Evolutionary conservation across 108 stramenopile genomes (phyloP), one percentile per base, ranked within the genome.

Genomic region (Fragilaria crotonensis): DNA sequence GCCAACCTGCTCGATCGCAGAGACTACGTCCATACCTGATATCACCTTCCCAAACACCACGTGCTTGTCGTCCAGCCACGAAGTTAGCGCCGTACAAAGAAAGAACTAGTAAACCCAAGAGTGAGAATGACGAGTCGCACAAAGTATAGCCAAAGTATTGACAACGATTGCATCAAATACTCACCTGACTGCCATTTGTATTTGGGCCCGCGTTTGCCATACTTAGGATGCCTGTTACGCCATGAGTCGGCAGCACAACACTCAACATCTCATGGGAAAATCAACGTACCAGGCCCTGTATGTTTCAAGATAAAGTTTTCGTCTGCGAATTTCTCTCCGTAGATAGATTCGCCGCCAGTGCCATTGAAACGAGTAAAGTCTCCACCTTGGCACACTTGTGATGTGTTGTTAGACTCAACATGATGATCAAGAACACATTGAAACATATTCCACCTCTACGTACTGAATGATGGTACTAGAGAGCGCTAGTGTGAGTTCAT

Each of bases 51-150:
- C 97, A 62, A 97, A 99, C 1, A 96, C 96, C 30, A 93, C 94
- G 63, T 97, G 97, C 70, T 98, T 97, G 5, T 80, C 83, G 66
- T 97, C 95, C 18, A 99, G 70, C 97, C 97, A 98, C 11, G 88
- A 63, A 5, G 95, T 95, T 59, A 75, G 79, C 22, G 89, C 94
- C 7, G 96, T 97, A 64, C 93, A 95, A 49, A 99, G 66, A 64
- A 99, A 98, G 80, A 96, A 98, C 72, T 95, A 89, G 9, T 66
- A 76, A 25, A 85, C 56, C 48, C 20, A 52, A 46, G 47, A 25
- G 45, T 28, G 29, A 41, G 32, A 54, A 52, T 33, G 50, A 36
- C 33, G 29, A 1, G 79, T 79, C 18, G 72, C 68, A 5, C 67
- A 76, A 22, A 54, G 26, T 45, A 67, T 63, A 7, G 14, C 7